Evolutionary conservation across 805 yeast genomes (phyloP).

Genomic region (Hanseniaspora lachancei): DNA sequence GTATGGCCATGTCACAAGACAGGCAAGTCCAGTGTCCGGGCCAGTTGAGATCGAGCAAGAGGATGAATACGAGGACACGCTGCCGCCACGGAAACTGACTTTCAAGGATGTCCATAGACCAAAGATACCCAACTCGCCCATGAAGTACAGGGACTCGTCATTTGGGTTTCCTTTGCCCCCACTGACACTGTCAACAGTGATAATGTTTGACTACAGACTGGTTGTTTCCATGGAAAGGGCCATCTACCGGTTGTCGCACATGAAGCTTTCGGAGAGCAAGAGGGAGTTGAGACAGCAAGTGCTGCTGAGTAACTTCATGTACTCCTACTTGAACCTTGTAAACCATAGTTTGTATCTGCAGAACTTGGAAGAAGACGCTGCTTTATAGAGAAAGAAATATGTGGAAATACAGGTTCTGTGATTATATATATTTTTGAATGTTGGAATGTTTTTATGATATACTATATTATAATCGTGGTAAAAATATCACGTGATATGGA

Average conservation of each 20-base stretch:
- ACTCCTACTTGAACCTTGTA: conserved; percentile 85
- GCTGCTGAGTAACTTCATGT: conserved; percentile 88
- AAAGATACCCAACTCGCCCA: conserved; percentile 40
- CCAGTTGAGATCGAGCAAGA: neutral
- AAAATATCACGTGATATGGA: too few relatives aligned
- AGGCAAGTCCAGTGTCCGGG: neutral
- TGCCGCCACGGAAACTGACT: conserved; percentile 27
- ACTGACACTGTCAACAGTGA: conserved; percentile 57
- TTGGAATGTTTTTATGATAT: too few relatives aligned
- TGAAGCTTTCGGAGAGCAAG: conserved; percentile 87
- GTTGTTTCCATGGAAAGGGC: conserved; percentile 96
- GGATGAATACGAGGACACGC: neutral
- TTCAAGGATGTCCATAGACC: conserved; percentile 28
- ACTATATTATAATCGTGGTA: too few relatives aligned
- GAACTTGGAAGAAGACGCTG: conserved; percentile 35
- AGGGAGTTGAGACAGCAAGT: conserved; percentile 88
- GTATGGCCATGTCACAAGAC: neutral
- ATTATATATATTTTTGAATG: neutral
- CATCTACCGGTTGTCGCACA: conserved; percentile 78
- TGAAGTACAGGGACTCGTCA: conserved; percentile 60
- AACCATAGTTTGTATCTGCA: conserved; percentile 78
- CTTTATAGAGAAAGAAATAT: neutral
- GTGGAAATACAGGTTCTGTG: too few relatives aligned
- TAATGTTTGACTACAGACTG: conserved; percentile 73
- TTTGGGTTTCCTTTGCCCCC: conserved; percentile 83